These are phyloP conservation scores for Margaritispora aquatica DNA, from an alignment of 495 filamentous ascomycete genomes.

Conservation along the genomic window DNA sequence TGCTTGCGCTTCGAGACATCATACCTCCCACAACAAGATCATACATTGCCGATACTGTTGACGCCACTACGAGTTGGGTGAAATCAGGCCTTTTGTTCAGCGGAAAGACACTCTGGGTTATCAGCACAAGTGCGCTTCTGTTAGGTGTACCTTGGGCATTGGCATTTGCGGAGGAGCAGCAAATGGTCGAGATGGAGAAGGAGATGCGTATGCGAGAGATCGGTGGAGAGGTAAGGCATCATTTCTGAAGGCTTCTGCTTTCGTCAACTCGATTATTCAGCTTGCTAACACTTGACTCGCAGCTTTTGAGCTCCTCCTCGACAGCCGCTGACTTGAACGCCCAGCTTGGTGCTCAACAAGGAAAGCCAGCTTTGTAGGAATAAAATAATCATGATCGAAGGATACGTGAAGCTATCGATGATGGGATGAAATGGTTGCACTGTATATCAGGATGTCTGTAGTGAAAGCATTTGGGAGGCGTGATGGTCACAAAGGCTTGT, in stretches of 20 bases:
- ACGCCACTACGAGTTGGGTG: slow-evolving; percentile 50
- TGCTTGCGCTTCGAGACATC: slow-evolving; percentile 85
- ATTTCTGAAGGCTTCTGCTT: not conserved
- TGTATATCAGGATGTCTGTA: slow-evolving; percentile 21
- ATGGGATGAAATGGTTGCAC: slow-evolving; percentile 10
- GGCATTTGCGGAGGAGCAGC: slow-evolving; percentile 90
- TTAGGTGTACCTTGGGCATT: slow-evolving; percentile 90
- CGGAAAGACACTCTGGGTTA: slow-evolving; percentile 80
- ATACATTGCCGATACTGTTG: slow-evolving; percentile 53
- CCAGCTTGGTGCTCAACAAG: slow-evolving; percentile 20
- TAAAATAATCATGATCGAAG: not conserved
- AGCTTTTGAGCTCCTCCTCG: slow-evolving; percentile 15
- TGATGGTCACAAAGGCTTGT: slow-evolving; percentile 14
- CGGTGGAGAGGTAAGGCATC: slow-evolving; percentile 40
- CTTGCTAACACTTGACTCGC: not conserved
- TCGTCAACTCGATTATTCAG: not conserved
- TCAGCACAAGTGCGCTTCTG: slow-evolving; percentile 81
- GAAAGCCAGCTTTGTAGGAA: slow-evolving; percentile 24
- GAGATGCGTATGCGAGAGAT: slow-evolving; percentile 89
- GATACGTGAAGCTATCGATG: not conserved
- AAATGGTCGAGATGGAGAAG: slow-evolving; percentile 91
- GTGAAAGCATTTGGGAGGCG: slow-evolving; percentile 16
- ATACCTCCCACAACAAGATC: slow-evolving; percentile 78
- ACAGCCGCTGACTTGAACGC: slow-evolving; percentile 18
- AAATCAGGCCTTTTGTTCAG: slow-evolving; percentile 57